phyloP scores from a whole-genome alignment of 1,139 yeast genomes.

The Yamadazyma epiphylla region DNA sequence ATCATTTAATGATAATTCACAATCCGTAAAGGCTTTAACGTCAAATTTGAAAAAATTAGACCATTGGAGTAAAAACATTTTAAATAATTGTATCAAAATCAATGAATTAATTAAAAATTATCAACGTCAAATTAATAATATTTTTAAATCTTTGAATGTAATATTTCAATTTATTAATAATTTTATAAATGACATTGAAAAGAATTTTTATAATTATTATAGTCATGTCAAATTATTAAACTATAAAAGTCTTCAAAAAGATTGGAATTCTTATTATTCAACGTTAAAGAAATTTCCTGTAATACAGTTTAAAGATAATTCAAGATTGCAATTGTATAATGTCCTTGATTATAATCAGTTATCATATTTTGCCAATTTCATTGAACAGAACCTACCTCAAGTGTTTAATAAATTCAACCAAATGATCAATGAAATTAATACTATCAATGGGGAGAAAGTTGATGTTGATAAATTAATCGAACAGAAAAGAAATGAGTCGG shows the following conservation, averaged over 20 bases:
- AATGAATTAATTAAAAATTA: conserved; percentile 19
- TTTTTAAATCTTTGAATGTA: conserved; percentile 52
- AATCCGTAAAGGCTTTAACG: conserved; percentile 17
- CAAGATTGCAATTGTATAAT: conserved; percentile 17
- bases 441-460: conserved; percentile 24
- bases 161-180: conserved; percentile 57
- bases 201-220: conserved; percentile 45
- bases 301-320: conserved; percentile 16
- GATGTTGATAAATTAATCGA: conserved; percentile 32
- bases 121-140: conserved; percentile 29
- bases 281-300: conserved; percentile 35
- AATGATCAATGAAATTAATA: conserved; percentile 28
- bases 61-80: conserved; percentile 24
- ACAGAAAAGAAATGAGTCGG: conserved; percentile 31
- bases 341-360: conserved; percentile 25
- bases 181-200: conserved; percentile 49
- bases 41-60: conserved; percentile 21
- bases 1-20: too few species aligned
- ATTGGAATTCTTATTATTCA: conserved; percentile 47
- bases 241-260: conserved; percentile 40
- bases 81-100: conserved; percentile 16
- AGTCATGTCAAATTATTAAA: conserved; percentile 46
- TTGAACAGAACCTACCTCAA: conserved; percentile 25
- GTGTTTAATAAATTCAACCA: conserved; percentile 36
- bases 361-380: conserved; percentile 18